Percentiles rank a stretch among this genome's conserved stretches.
Conservation (phyloP, 495 filamentous ascomycete species). For the Letharia lupina region DNA sequence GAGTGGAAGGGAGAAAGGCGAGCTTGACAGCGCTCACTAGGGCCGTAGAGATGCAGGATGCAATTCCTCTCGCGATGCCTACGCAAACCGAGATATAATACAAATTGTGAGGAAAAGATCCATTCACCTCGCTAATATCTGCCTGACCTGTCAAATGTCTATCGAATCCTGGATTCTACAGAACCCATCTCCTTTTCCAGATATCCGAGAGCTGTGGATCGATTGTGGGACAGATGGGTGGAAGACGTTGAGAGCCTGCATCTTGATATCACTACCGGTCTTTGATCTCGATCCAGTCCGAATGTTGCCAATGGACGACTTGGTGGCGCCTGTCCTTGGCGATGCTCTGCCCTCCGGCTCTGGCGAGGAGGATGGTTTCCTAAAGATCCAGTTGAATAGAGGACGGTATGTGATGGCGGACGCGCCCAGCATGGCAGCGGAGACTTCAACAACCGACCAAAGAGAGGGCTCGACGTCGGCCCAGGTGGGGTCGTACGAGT, state of each 20-base stretch:
- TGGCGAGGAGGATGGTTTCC: neutral
- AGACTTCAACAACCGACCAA: conserved; percentile 9
- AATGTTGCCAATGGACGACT: neutral
- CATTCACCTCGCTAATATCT: too few species aligned
- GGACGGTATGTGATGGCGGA: conserved; percentile 13
- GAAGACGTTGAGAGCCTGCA: neutral
- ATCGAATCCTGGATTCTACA: neutral
- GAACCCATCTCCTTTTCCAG: neutral
- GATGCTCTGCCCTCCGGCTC: neutral
- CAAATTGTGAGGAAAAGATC: too few species aligned
- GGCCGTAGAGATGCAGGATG: too few species aligned
- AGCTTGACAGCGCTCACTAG: too few species aligned
- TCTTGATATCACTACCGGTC: neutral
- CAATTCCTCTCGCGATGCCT: too few species aligned
- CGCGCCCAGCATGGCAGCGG: neutral
- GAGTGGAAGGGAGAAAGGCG: too few species aligned
- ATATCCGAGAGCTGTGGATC: neutral
- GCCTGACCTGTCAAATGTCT: neutral
- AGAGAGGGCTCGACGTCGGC: conserved; percentile 7
- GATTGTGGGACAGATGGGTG: neutral
- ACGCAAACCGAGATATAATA: too few species aligned
- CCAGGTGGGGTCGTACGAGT: conserved; percentile 4
- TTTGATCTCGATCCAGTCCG: neutral
- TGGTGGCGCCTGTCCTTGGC: too few species aligned
- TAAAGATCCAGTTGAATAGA: conserved; percentile 12